phyloP scores from a whole-genome alignment of 129 eudicot genomes.

The Apium graveolens region DNA sequence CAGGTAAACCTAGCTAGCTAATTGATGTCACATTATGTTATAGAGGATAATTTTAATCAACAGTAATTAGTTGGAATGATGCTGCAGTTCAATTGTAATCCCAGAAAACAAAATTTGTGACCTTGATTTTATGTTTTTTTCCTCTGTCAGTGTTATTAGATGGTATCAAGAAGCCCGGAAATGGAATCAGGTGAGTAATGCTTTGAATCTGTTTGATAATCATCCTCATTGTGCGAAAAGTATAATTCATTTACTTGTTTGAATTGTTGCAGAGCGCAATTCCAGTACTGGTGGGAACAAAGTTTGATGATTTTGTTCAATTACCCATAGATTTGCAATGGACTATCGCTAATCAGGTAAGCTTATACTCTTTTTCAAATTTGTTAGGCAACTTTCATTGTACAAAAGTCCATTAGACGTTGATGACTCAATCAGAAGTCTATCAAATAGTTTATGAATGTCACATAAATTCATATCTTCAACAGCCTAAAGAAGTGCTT shows the following conservation, averaged over 20 bases:
- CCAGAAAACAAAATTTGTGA: neutral
- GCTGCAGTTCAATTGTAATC: neutral
- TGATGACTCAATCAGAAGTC: neutral
- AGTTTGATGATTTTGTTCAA: slow-evolving; percentile 79
- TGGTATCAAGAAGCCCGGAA: slow-evolving; percentile 80
- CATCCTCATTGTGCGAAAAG: neutral
- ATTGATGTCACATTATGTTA: neutral
- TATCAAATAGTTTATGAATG: neutral
- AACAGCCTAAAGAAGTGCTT: no score
- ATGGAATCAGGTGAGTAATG: slow-evolving; percentile 59
- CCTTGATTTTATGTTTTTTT: neutral
- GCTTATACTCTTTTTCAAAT: neutral
- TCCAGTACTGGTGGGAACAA: slow-evolving; percentile 71
- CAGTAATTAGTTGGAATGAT: no score
- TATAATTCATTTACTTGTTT: neutral
- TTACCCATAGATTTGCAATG: slow-evolving; percentile 78
- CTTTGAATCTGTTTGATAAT: neutral
- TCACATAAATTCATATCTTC: no score
- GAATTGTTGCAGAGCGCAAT: slow-evolving; percentile 52
- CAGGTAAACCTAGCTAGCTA: slow-evolving; percentile 24
- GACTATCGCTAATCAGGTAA: slow-evolving; percentile 74
- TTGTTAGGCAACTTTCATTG: neutral
- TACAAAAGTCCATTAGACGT: neutral
- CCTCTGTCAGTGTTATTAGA: slow-evolving; percentile 36
- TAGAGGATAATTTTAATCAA: no score